Base-by-base conservation (phyloP, 129 eudicot genomes). In the Artemisia annua region DNA sequence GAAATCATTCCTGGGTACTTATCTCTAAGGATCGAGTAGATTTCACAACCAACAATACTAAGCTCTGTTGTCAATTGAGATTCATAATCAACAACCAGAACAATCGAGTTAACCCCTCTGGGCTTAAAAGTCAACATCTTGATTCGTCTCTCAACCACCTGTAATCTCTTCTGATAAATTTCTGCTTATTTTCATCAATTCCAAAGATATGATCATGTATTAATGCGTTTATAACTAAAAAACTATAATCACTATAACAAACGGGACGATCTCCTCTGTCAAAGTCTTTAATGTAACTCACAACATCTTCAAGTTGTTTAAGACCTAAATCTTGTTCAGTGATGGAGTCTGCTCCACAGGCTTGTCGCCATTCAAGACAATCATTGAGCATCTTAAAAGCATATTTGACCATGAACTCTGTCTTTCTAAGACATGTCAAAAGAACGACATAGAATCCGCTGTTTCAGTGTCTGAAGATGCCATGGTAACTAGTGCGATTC, bases 1-100 rank as follows among this genome's bases (percentile, higher is more conserved):
- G 96, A 92, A 55, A 89, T 90, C 87, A 87, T 84, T 83, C 85
- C 96, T 9, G 96, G 96, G 70, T 89, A 89, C 71, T 89, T 89
- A 67, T 89, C 88, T 56, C 85, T 87, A 35, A 89, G 85, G 26
- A 89, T 85, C 7, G 90, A 78, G 5, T 84, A 68, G 70, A 83
- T 80, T 50, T 87, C 87, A 53, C 87, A 81, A 54, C 88, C 83
- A 16, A 90, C 92, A 4, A 48, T 88, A 57, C 88, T 76, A 20
- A 89, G 87, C 83, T 89, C 96, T 60, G 84, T 87, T 48, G 85
- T 87, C 3, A 88, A 90, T 87, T 83, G 80, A 67, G 83, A 85
- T 50, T 85, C 83, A 11, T 82, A 80, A 76, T 89, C 96, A 57
- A 88, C 83, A 20, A 87, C 86, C 44, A 84, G 90, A 74, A 85